phyloP scores from a whole-genome alignment of 768 basidiomycete genomes.

The Suillus tomentosus region DNA sequence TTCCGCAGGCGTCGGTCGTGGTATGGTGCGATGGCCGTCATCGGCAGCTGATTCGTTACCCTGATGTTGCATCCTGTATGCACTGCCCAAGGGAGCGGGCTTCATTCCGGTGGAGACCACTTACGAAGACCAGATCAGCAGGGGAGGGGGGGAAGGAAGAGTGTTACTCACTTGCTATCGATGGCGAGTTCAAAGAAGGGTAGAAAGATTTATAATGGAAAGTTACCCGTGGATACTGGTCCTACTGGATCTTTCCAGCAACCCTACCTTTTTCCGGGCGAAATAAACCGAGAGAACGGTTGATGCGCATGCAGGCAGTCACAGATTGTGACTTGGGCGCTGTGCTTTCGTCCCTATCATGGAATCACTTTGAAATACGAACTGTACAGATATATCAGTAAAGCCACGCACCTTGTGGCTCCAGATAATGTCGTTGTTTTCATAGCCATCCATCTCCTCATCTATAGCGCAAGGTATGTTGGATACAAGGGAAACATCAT shows the following conservation, averaged over 20 bases:
- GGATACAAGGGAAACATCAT: background rate
- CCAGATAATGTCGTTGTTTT: background rate
- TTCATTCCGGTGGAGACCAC: constrained; percentile 10
- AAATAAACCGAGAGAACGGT: constrained; percentile 1
- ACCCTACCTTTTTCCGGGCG: background rate
- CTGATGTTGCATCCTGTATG: background rate
- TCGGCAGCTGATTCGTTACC: background rate
- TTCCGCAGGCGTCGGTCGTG: background rate
- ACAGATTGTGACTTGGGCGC: constrained; percentile 10
- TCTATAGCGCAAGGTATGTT: background rate
- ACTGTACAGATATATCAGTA: background rate
- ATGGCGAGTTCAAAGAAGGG: background rate
- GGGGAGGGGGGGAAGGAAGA: background rate
- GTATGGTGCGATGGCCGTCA: background rate
- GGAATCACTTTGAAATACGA: constrained; percentile 1
- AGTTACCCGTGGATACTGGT: background rate
- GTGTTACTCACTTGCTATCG: background rate
- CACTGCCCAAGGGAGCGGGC: background rate
- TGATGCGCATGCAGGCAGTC: background rate
- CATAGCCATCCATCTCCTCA: background rate
- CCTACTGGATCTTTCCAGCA: constrained; percentile 4
- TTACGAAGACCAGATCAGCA: background rate
- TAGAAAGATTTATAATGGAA: background rate
- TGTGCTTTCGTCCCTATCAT: background rate
- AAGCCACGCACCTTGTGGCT: background rate